Evolutionary conservation across 768 basidiomycete species (phyloP), one percentile per base, ranked within the genome.

Genomic region (Tulasnella sp.): DNA sequence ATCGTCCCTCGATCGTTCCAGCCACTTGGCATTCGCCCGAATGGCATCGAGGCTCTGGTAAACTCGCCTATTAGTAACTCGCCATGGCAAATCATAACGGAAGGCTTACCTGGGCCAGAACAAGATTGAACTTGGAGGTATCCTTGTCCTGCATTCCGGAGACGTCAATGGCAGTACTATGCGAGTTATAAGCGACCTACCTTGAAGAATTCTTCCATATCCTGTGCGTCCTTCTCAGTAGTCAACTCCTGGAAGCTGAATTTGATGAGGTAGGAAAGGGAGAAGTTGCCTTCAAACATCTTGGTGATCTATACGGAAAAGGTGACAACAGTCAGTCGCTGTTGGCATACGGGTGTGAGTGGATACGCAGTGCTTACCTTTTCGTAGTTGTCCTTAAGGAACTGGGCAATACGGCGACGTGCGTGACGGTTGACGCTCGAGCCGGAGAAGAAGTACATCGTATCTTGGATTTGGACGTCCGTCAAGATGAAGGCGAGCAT

Each of bases 201-300:
- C 74, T 82, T 77, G 75, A 91, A 97, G 75, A 88, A 94, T 3
- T 69, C 76, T 50, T 75, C 75, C 12, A 80, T 74, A 19, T 72
- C 73, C 50, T 80, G 70, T 39, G 77, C 74, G 69, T 96, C 93
- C 58, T 78, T 68, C 60, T 82, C 71, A 19, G 78, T 79, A n/a
- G 83, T 79, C 55, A 93, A 72, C 29, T 70, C 69, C 25, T 67
- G 66, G 67, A 77, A 69, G 7, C 70, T 60, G 31, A 63, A 65
- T 69, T 75, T 70, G 49, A 85, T 67, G 36, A 85, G 65, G 40
- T 68, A 63, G 21, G 73, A 72, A 55, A 86, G 69, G 0, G 75
- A 74, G 68, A 78, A 82, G 67, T 81, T 86, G 60, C 80, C 81
- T 64, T 78, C 81, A 67, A 84, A 86, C 37, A 82, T 77, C 65